phyloP scores from a whole-genome alignment of 176 grass and related monocot genomes.

The Cymbopogon citratus region DNA sequence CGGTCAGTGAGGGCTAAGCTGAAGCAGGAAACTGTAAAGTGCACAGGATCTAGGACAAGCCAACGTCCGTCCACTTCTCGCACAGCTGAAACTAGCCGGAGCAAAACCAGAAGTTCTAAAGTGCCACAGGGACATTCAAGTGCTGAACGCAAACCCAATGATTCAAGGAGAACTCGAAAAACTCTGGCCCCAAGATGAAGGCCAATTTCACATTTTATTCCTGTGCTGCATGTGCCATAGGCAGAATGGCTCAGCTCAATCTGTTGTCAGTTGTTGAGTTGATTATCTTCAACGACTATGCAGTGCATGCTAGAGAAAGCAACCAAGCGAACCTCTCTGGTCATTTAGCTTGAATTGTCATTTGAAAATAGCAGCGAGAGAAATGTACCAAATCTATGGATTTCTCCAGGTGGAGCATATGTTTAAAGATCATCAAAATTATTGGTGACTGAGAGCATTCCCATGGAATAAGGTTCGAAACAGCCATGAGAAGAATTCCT shows the following conservation, averaged over 20 bases:
- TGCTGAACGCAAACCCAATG: slow-evolving; percentile 21
- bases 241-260: neutral
- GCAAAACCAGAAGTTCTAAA: slow-evolving; percentile 31
- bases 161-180: no score
- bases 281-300: neutral
- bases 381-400: neutral
- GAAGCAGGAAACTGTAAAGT: slow-evolving; percentile 28
- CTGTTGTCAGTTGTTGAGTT: neutral
- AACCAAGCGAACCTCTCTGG: neutral
- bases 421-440: neutral
- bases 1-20: slow-evolving; percentile 20
- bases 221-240: neutral
- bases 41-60: slow-evolving; percentile 25
- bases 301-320: neutral
- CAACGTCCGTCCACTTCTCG: neutral
- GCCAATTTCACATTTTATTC: neutral
- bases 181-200: no score
- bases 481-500: neutral
- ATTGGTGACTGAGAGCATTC: slow-evolving; percentile 12
- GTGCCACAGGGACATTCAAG: slow-evolving; percentile 5
- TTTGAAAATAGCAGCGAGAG: slow-evolving; percentile 1
- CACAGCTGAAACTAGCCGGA: slow-evolving; percentile 22
- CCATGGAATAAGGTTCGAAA: neutral
- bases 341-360: neutral
- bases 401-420: neutral